Percentiles rank a stretch among this genome's conserved stretches.
Conservation (phyloP, 2,329 filamentous ascomycete genomes). For the Fonsecaea erecta region DNA sequence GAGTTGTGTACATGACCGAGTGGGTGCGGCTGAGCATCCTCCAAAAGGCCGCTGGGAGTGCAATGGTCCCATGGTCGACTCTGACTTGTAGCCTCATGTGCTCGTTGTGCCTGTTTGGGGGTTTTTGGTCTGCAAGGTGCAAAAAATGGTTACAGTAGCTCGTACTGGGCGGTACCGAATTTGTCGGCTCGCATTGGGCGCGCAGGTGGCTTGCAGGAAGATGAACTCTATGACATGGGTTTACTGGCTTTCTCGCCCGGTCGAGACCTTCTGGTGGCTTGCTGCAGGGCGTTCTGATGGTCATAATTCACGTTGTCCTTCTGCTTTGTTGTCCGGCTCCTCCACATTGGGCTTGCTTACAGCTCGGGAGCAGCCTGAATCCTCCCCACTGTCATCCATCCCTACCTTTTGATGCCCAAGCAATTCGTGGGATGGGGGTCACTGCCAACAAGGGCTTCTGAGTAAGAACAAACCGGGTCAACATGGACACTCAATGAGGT, state of each 20-base stretch:
- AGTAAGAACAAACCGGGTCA: neutral
- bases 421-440: neutral
- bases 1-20: neutral
- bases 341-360: neutral
- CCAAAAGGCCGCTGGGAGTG: neutral
- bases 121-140: neutral
- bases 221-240: neutral
- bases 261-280: neutral
- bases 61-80: neutral
- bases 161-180: neutral
- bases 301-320: neutral
- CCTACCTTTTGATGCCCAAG: neutral
- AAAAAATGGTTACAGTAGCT: conserved; percentile 3
- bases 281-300: neutral
- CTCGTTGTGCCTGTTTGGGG: neutral
- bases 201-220: neutral
- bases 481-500: neutral
- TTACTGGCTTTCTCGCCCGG: conserved; percentile 3
- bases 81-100: neutral
- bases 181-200: neutral
- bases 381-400: neutral
- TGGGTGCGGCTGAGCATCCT: neutral
- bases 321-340: neutral
- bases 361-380: neutral
- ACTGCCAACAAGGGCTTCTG: neutral